Evolutionary conservation across 1,284 basidiomycete species (phyloP).

Genomic region (Puccinia polysora): DNA sequence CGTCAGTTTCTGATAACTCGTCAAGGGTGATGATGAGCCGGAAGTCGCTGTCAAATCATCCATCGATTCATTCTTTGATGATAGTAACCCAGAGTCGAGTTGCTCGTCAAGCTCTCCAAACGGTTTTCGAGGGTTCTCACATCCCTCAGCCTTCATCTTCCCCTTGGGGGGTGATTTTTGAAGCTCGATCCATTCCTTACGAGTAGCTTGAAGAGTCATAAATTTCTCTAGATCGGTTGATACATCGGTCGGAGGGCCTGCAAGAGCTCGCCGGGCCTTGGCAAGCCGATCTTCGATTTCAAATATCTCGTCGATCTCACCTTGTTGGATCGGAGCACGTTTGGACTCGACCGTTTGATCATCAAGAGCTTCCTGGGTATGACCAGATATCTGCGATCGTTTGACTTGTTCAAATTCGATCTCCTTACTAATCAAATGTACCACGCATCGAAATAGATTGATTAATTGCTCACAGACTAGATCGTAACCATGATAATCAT

Average conservation of each 20-base stretch:
- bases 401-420: not conserved
- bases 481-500: slow-evolving; percentile 29
- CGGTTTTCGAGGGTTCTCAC: slow-evolving; percentile 16
- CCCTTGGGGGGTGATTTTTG: not conserved
- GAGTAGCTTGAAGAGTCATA: not conserved
- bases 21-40: not conserved
- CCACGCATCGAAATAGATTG: slow-evolving; percentile 17
- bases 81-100: not conserved
- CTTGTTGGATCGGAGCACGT: not conserved
- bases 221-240: slow-evolving; percentile 4
- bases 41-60: not conserved
- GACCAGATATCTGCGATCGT: not conserved
- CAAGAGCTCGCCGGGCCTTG: not conserved
- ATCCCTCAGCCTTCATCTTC: not conserved
- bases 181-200: not conserved
- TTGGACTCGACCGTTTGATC: no score
- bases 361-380: not conserved
- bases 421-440: slow-evolving; percentile 16
- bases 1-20: slow-evolving; percentile 16
- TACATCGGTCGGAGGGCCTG: not conserved
- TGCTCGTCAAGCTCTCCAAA: slow-evolving; percentile 17
- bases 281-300: slow-evolving; percentile 14
- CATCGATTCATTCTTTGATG: not conserved
- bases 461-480: slow-evolving; percentile 18
- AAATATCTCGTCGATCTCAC: slow-evolving; percentile 20